These are phyloP conservation scores for Dimocarpus longan DNA, from an alignment of 345 rosid genomes.

Conservation along the genomic window DNA sequence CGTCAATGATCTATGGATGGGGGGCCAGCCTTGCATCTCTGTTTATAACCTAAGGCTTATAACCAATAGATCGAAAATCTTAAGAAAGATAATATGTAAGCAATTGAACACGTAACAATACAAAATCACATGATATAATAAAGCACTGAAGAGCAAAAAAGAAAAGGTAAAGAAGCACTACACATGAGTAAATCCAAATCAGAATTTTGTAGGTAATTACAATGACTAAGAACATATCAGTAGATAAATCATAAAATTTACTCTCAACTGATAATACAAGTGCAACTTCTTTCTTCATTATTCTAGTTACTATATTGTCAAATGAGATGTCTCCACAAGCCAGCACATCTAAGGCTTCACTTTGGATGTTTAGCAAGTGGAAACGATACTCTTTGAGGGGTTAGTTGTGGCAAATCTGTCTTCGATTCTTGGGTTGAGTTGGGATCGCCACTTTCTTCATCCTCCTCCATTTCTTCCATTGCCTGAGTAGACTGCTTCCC, in stretches of 20 bases:
- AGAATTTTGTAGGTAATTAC: not conserved
- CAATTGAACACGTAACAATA: too few relatives aligned
- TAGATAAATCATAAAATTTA: not conserved
- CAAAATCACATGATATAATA: too few relatives aligned
- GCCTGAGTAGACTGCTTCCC: slow-evolving; percentile 57
- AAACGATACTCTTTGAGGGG: slow-evolving; percentile 72
- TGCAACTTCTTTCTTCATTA: too few relatives aligned
- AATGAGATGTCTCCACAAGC: not conserved
- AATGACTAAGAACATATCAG: not conserved
- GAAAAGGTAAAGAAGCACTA: not conserved
- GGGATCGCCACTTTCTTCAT: slow-evolving; percentile 63
- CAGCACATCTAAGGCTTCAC: slow-evolving; percentile 22
- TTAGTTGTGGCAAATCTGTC: slow-evolving; percentile 41
- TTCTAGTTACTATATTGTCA: too few relatives aligned
- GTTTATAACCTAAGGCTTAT: too few relatives aligned
- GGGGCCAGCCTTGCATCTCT: too few relatives aligned
- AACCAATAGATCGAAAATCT: too few relatives aligned
- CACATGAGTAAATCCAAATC: too few relatives aligned
- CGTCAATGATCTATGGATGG: too few relatives aligned
- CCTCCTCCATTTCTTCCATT: slow-evolving; percentile 78
- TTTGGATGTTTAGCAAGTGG: slow-evolving; percentile 61
- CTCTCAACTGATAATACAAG: too few relatives aligned
- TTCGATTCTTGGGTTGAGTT: slow-evolving; percentile 52
- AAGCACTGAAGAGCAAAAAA: too few relatives aligned
- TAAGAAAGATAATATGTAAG: too few relatives aligned